Evolutionary conservation across 73 alveolate genomes (phyloP), one percentile per base, ranked within the genome.

Genomic region (Uronychia binucleata): DNA sequence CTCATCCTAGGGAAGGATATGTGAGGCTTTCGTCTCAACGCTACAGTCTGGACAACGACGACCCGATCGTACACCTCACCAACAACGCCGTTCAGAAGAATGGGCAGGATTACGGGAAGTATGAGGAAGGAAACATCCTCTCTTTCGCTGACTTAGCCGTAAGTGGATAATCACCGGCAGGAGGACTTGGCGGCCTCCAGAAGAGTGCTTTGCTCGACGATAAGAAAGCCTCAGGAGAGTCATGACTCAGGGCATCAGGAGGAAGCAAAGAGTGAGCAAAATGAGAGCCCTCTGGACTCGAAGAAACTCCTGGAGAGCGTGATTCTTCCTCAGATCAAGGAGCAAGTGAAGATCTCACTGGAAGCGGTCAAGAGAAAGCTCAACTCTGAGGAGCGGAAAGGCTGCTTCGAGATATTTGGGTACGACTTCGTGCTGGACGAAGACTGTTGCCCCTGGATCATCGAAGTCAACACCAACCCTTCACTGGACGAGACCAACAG

Each of bases 11-110:
- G 77, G 99, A 97, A 82, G 99, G 99, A 0, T 97, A 96, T 90
- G 79, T 97, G 34, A 87, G 98, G 77, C 96, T 98, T 0, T 88
- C 98, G 67, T 90, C 97, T 74, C 83, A 81, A 31, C 83, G 78
- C 33, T 97, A 86, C 84, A 81, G 87, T 77, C 78, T 96, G 57
- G 94, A 97, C 46, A 86, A 89, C 83, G 91, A 84, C 30, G 97
- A 97, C 79, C 60, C 79, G 30, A 94, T 77, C 77, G 90, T 97
- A 29, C 99, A 97, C 87, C 91, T 97, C 81, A 97, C 99, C 0
- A 97, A 97, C 88, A 95, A 97, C 89, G 98, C 99, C 1, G 96
- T 97, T 19, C 96, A 97, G 86, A 97, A 97, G 93, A 84, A 92
- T 89, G 91, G 92, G 57, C 79, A 83, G 30, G 93, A 92, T 74